Evolutionary conservation across 1,284 basidiomycete genomes (phyloP).

Genomic region (Sutorius eximius): DNA sequence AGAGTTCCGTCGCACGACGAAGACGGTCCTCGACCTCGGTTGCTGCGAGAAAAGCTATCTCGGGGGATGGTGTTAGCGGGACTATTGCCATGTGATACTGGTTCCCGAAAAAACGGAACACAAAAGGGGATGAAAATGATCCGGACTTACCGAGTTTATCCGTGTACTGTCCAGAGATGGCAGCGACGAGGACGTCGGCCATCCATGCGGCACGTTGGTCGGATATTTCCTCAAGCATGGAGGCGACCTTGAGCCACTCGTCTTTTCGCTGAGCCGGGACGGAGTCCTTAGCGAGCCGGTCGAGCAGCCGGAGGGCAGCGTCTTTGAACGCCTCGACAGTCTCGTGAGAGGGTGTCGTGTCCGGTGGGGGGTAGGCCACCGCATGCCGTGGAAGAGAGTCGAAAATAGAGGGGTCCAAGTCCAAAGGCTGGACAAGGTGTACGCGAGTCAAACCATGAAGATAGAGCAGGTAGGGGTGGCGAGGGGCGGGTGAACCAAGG

Average conservation of each 20-base stretch:
- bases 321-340: slow-evolving; percentile 63
- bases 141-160: slow-evolving; percentile 65
- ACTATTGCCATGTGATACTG: not conserved
- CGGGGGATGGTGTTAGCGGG: slow-evolving; percentile 7
- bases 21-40: slow-evolving; percentile 59
- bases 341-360: slow-evolving; percentile 50
- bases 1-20: slow-evolving; percentile 61
- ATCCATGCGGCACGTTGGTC: slow-evolving; percentile 64
- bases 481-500: slow-evolving; percentile 33
- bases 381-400: slow-evolving; percentile 41
- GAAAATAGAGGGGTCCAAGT: slow-evolving; percentile 29
- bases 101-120: not conserved
- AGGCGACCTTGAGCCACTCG: slow-evolving; percentile 61
- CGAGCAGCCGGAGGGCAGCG: slow-evolving; percentile 62
- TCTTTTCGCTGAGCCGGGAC: slow-evolving; percentile 56
- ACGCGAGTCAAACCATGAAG: slow-evolving; percentile 66
- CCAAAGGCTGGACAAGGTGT: slow-evolving; percentile 38
- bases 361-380: slow-evolving; percentile 50
- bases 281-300: slow-evolving; percentile 63
- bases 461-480: slow-evolving; percentile 59
- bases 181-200: slow-evolving; percentile 70
- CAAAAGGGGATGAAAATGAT: not conserved
- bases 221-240: slow-evolving; percentile 63
- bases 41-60: slow-evolving; percentile 61
- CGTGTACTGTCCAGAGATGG: slow-evolving; percentile 59